Percentiles rank a stretch among this genome's conserved stretches.
Evolutionary conservation across 192 early-diverging fungal species (phyloP).

Genomic region (Mortierella alpina): DNA sequence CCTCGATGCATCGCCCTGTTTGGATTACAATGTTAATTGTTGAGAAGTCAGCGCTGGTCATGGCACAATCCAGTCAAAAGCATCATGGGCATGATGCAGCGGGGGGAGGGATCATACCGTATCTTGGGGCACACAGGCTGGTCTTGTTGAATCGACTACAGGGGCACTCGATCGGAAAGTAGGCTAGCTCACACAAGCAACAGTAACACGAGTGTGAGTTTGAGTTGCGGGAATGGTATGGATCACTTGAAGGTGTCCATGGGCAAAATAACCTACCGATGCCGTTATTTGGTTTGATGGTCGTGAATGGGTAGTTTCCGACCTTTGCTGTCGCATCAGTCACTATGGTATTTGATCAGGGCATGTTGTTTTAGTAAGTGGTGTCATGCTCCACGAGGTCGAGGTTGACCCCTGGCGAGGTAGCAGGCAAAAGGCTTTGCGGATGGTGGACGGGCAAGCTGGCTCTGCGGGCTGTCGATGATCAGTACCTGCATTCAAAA

Average conservation of each 20-base stretch:
- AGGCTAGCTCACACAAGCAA: slow-evolving; percentile 43
- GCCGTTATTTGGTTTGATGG: slow-evolving; percentile 86
- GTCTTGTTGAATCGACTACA: slow-evolving; percentile 67
- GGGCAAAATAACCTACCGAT: slow-evolving; percentile 46
- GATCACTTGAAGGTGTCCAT: neutral
- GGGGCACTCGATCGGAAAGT: slow-evolving; percentile 79
- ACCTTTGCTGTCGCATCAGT: slow-evolving; percentile 87
- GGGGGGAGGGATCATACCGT: slow-evolving; percentile 56
- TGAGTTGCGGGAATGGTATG: neutral
- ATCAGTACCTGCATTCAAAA: slow-evolving; percentile 75
- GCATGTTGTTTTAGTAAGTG: too few relatives aligned
- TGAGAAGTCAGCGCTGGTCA: neutral
- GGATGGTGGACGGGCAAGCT: too few relatives aligned
- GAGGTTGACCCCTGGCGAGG: too few relatives aligned
- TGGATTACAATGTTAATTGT: neutral
- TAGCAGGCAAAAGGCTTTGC: too few relatives aligned
- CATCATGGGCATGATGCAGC: too few relatives aligned
- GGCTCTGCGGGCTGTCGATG: too few relatives aligned
- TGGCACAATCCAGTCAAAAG: neutral
- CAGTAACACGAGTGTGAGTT: neutral
- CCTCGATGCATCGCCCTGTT: slow-evolving; percentile 72
- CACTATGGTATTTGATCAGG: slow-evolving; percentile 49
- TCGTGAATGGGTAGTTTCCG: slow-evolving; percentile 87
- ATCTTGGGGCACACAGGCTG: slow-evolving; percentile 73
- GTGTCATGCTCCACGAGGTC: too few relatives aligned